These are phyloP conservation scores for Clathrospora elynae DNA, from an alignment of 2,329 filamentous ascomycete genomes.

Conservation along the genomic window DNA sequence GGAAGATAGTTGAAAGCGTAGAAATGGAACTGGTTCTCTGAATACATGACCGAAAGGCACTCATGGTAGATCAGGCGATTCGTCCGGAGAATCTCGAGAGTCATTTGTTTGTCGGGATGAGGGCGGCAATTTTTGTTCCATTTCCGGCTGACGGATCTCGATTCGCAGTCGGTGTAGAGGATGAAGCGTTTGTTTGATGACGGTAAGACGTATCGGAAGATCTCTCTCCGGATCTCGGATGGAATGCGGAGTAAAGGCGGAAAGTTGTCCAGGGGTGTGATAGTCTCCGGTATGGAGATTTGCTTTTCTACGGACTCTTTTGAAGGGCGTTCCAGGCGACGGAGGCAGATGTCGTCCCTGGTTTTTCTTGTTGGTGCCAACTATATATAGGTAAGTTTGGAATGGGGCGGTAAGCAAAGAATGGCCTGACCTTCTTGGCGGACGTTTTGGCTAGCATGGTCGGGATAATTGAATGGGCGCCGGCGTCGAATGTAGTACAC, in stretches of 20 bases:
- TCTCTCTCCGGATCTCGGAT: slow-evolving; percentile 47
- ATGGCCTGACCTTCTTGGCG: slow-evolving; percentile 41
- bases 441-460: slow-evolving; percentile 44
- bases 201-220: slow-evolving; percentile 47
- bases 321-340: slow-evolving; percentile 31
- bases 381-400: slow-evolving; percentile 31
- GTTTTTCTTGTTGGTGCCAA: slow-evolving; percentile 34
- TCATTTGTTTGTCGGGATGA: slow-evolving; percentile 40
- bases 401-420: slow-evolving; percentile 5
- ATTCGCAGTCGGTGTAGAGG: slow-evolving; percentile 53
- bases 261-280: slow-evolving; percentile 44
- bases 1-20: slow-evolving; percentile 49
- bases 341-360: slow-evolving; percentile 36
- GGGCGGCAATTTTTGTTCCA: slow-evolving; percentile 45
- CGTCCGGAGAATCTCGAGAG: slow-evolving; percentile 44
- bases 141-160: slow-evolving; percentile 46
- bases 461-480: too few relatives aligned
- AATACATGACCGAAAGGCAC: slow-evolving; percentile 47
- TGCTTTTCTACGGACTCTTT: slow-evolving; percentile 43
- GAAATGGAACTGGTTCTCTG: slow-evolving; percentile 49
- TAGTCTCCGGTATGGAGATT: slow-evolving; percentile 45
- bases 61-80: slow-evolving; percentile 49
- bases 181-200: slow-evolving; percentile 51
- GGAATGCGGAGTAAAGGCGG: slow-evolving; percentile 48
- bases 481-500: slow-evolving; percentile 32